These are phyloP conservation scores for Phytopythium sindhum DNA, from an alignment of 352 stramenopile genomes.

Conservation along the genomic window DNA sequence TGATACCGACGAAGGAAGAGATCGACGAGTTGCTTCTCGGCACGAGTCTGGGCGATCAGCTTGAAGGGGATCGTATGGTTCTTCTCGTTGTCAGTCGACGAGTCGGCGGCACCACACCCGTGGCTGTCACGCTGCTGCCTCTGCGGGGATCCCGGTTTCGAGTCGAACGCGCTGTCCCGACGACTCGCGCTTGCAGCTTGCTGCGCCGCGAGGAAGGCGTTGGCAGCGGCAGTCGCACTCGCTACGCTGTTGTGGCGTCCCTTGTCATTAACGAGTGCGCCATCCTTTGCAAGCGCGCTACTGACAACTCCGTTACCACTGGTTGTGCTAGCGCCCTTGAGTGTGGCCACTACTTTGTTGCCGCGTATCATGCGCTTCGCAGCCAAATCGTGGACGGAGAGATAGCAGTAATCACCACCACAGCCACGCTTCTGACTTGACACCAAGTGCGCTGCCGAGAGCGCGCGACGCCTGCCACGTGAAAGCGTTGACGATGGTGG, in stretches of 20 bases:
- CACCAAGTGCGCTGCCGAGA: constrained; percentile 61
- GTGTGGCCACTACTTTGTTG: neutral
- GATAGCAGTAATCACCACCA: constrained; percentile 62
- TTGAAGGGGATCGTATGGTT: constrained; percentile 73
- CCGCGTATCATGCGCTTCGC: constrained; percentile 37
- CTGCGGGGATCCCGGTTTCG: constrained; percentile 37
- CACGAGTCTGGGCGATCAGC: constrained; percentile 69
- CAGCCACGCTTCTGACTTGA: constrained; percentile 77
- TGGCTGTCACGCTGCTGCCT: constrained; percentile 20
- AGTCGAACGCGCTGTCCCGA: constrained; percentile 12
- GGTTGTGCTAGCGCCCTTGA: neutral
- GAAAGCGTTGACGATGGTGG: constrained; percentile 49
- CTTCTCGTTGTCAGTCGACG: constrained; percentile 12
- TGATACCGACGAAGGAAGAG: constrained; percentile 76
- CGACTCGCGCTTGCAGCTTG: constrained; percentile 19
- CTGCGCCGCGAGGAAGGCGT: constrained; percentile 46
- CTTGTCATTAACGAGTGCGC: constrained; percentile 11
- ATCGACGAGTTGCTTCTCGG: constrained; percentile 77
- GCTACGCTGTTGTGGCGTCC: constrained; percentile 42
- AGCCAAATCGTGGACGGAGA: constrained; percentile 37
- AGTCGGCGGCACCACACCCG: constrained; percentile 1
- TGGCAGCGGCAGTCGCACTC: constrained; percentile 48
- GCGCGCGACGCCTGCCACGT: constrained; percentile 38
- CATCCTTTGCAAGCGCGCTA: constrained; percentile 4
- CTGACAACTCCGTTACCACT: neutral